Base-by-base conservation (phyloP, 495 filamentous ascomycete genomes). In the Aspergillus sparsus region DNA sequence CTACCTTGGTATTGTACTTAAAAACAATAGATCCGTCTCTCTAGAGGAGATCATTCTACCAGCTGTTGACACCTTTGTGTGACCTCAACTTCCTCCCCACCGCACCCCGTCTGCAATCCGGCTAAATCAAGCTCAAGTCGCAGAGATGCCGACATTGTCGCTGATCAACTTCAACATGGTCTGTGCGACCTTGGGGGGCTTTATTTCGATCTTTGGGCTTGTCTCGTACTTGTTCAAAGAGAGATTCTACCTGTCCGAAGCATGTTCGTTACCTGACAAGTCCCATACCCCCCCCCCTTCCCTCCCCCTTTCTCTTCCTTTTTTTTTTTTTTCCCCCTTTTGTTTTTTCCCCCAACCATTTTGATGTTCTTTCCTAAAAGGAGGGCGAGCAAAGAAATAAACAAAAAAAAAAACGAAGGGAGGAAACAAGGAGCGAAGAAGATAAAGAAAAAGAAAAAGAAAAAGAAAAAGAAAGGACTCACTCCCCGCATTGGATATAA, bases 211-310 rank as follows among this genome's bases (percentile, higher is more conserved):
- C 18, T 98, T 95, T 68, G 91, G 89, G 8, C 77, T 97, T 39
- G 91, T 97, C 0, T 94, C 90, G 3, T 96, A 93, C 72, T 82
- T 96, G 10, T 82, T 88, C 73, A 96, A 96, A 68, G 92, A 96
- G 75, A 87, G 84, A 63, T 93, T 92, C 70, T 96, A 96, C 68
- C 82, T 98, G 6, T 95, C 90, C 13, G 93, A 97, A 81, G 89
- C 92, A 58, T 80, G 91, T 93, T 77, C 58, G 89, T 82, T n/a
- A 27, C 21, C 21, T 27, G 21, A 27, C 21, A 18, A 18, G 13
- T 33, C 16, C 31, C 44, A 15, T 11, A 41, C 37, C 37, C 37
- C 37, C 37, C 10, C 16, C 15, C 44, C 15, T 6, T 46, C 8
- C 13, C 42, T 21, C 44, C 5, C 44, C 3, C 21, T 27, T 3